Evolutionary conservation across 2,329 filamentous ascomycete species (phyloP).

Genomic region (Cordyceps militaris): DNA sequence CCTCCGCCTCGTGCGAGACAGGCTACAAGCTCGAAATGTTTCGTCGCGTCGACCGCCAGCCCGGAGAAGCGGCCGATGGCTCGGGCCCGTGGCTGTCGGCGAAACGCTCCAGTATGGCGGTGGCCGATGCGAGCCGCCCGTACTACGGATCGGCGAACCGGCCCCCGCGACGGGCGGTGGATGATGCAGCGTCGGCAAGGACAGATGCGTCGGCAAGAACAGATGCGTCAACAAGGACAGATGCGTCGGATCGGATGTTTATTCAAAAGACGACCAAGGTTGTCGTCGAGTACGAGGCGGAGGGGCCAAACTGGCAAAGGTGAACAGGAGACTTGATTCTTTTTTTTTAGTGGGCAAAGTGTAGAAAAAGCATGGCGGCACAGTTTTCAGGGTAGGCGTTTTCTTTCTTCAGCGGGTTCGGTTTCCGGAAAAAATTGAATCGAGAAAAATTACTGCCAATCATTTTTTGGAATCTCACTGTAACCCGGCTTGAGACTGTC

Average conservation of each 20-base stretch:
- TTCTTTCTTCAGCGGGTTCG: no score
- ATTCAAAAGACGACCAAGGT: slow-evolving; percentile 12
- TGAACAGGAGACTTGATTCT: not conserved
- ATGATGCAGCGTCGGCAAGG: not conserved
- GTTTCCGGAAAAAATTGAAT: no score
- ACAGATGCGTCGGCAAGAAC: not conserved
- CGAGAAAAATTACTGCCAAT: no score
- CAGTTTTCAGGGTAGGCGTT: no score
- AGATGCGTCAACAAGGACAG: not conserved
- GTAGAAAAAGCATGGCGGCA: no score
- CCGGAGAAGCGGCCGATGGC: not conserved
- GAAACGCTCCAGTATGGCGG: not conserved
- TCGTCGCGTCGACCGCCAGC: not conserved
- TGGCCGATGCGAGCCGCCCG: not conserved
- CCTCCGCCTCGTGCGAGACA: not conserved
- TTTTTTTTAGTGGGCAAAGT: no score
- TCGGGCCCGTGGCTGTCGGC: not conserved
- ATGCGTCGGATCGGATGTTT: not conserved
- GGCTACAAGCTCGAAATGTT: slow-evolving; percentile 11
- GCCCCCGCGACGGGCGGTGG: not conserved
- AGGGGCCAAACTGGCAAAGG: not conserved
- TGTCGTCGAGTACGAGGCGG: slow-evolving; percentile 2
- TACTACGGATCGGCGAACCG: not conserved
- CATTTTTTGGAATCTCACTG: no score
- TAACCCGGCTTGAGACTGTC: no score